Evolutionary conservation across 2,329 filamentous ascomycete species (phyloP), one percentile per base, ranked within the genome.

Genomic region (Penicillium sp.): DNA sequence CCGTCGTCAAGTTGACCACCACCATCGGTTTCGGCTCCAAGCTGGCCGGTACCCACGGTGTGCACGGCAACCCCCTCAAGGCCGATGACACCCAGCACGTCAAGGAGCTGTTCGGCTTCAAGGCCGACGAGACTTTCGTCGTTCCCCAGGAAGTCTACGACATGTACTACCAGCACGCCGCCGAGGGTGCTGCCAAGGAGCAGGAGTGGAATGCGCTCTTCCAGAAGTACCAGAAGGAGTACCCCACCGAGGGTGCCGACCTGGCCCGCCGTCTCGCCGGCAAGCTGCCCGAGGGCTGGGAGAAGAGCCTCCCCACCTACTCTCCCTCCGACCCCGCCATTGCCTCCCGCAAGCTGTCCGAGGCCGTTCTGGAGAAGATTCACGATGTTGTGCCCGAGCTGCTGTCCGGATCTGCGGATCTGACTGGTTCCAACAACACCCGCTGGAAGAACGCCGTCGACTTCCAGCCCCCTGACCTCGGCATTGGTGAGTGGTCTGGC

Each of bases 401-500:
- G 50, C 74, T 98, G 53, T 95, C 91, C 70, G 93, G 93, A 64
- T 98, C 93, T 57, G 93, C 93, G 63, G 93, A 98, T 80, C 74
- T 98, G 80, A 98, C 93, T 70, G 89, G 89, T 68, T 97, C 93
- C 70, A 98, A 98, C 83, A 85, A 97, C 78, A 98, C 93, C 61
- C 85, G 90, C 71, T 96, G 90, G 90, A 98, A 97, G 86, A 81
- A 83, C 47, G 91, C 93, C 48, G 83, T 91, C 59, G 93, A 98
- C 79, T 97, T 98, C 85, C 93, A 98, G 80, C 88, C 90, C 56
- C 88, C 89, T 51, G 78, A 81, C 64, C 85, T 82, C 56, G 86
- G 86, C 56, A 86, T 98, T 63, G 93, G 93, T 67, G 84, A 91
- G 74, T 95, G 88, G 78, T 74, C 80, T 62, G 93, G 93, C 64